Conservation (phyloP, 257 asterid species). For the Coffea eugenioides region DNA sequence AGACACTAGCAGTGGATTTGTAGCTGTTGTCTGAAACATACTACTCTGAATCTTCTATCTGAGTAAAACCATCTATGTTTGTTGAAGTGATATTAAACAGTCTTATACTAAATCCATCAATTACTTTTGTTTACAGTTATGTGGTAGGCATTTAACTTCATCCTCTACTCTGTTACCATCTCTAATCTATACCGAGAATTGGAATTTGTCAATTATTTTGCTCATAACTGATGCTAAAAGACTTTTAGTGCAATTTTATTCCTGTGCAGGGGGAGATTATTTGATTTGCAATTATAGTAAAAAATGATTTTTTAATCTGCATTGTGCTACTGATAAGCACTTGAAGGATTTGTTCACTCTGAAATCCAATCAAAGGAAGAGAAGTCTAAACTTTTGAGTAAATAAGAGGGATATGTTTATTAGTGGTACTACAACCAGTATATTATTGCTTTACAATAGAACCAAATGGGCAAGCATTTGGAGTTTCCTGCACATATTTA, state of each 20-base stretch:
- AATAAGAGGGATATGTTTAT: neutral
- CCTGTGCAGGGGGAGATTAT: neutral
- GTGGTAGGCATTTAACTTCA: neutral
- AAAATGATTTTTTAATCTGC: neutral
- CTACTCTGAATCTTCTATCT: no score
- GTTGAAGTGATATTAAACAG: no score
- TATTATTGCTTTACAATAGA: neutral
- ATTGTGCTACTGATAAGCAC: neutral
- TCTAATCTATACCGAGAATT: neutral
- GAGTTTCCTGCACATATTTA: neutral
- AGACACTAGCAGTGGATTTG: no score
- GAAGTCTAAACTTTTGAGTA: neutral
- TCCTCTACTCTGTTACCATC: neutral
- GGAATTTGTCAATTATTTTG: neutral
- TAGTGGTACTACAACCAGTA: neutral
- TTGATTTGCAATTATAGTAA: neutral
- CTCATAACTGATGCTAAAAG: neutral
- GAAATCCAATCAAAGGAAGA: neutral
- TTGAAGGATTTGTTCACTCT: neutral
- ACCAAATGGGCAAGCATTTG: constrained; percentile 3
- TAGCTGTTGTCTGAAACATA: no score
- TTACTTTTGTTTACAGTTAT: neutral
- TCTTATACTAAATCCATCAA: neutral
- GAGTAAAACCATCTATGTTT: no score
- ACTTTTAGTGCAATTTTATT: neutral